Percentiles rank a stretch among this genome's conserved stretches.
Conservation (phyloP, 805 yeast genomes). For the Sugiyamaella chiloensis region DNA sequence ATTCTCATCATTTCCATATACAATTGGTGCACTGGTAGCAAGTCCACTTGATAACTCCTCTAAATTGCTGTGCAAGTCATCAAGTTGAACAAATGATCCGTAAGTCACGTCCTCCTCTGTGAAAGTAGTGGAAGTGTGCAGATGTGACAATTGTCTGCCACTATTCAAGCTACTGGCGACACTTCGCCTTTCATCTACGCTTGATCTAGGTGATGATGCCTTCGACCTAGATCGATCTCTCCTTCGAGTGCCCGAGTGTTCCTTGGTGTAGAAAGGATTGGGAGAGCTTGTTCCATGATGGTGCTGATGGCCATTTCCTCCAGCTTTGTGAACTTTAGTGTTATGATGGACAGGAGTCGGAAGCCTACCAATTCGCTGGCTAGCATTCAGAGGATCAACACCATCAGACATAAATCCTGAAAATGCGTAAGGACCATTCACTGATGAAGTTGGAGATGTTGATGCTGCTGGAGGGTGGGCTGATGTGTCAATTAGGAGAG, state of each 20-base stretch:
- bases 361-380: slow-evolving; percentile 5
- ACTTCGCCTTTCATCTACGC: slow-evolving; percentile 2
- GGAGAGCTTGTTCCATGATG: slow-evolving; percentile 7
- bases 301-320: slow-evolving; percentile 11
- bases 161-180: not conserved
- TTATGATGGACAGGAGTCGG: not conserved
- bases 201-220: slow-evolving; percentile 6
- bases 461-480: not conserved
- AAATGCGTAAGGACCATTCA: not conserved
- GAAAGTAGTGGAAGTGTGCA: slow-evolving; percentile 1
- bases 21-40: not conserved
- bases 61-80: slow-evolving; percentile 12
- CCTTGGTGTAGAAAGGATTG: slow-evolving; percentile 11
- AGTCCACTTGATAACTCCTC: slow-evolving; percentile 14
- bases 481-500: slow-evolving; percentile 10
- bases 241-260: slow-evolving; percentile 9
- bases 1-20: not conserved
- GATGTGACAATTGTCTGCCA: slow-evolving; percentile 5
- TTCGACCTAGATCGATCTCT: slow-evolving; percentile 16
- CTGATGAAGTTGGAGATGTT: slow-evolving; percentile 3
- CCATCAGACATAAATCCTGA: not conserved
- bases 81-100: slow-evolving; percentile 11
- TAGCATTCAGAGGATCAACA: not conserved
- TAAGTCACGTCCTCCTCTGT: slow-evolving; percentile 2
- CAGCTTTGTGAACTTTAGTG: slow-evolving; percentile 12